Base-by-base conservation (phyloP, 2,329 filamentous ascomycete species). In the Penicillium sp. region DNA sequence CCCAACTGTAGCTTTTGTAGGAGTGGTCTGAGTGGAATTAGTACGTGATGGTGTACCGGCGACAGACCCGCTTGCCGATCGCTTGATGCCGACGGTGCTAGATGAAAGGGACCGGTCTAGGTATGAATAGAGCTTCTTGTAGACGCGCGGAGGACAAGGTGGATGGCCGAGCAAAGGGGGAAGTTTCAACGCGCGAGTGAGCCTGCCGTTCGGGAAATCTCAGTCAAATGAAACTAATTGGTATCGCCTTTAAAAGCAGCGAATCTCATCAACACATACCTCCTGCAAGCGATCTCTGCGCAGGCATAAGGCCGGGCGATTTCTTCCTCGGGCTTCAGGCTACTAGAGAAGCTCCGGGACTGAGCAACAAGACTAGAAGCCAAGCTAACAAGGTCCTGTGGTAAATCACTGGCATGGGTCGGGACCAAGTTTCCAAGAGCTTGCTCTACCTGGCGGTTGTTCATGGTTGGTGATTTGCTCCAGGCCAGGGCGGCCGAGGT, bases 281-380 rank as follows among this genome's bases (percentile, higher is more conserved):
- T 85, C 65, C 93, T 90, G 69, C 92, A 97, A 20, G 94, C 94
- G 57, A 99, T 83, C 73, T 96, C 88, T 14, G 90, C 89, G 71
- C 92, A 96, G 4, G 88, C 89, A 72, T 94, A 94, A 4, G 84
- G 82, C 20, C 92, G 83, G n/a, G 88, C 90, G 61, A 94, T 86
- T 72, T 97, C 92, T 72, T 96, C 92, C 53, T 95, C 90, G 3
- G 86, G 82, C 70, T 92, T 95, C 51, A 97, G 79, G 15, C 84
- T 88, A 67, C 85, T 87, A 48, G 90, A 90, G 66, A 86, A 87
- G 68, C 86, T 85, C 31, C 90, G 85, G 12, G 91, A 95, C 73
- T 94, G 91, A 2, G 89, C 87, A 43, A 95, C 83, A 6, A 96
- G 79, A 8, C 88, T 90, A 49, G 82, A 79, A 1, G 90, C 86